Conservation (phyloP, 805 yeast genomes). For the Priceomyces medius region DNA sequence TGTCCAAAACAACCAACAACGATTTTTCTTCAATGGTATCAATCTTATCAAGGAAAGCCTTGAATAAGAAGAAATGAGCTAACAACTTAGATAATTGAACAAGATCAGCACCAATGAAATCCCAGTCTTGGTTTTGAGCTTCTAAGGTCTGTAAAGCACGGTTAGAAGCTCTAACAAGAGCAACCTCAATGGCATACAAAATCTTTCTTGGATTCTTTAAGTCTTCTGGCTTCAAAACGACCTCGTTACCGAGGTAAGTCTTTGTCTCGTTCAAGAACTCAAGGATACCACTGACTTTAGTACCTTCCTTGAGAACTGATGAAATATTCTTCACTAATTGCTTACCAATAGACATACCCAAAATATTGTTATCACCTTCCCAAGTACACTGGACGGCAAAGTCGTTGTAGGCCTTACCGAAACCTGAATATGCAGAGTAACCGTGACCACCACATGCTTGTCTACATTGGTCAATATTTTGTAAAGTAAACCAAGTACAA, state of each 20-base stretch:
- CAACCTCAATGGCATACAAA: slow-evolving; percentile 29
- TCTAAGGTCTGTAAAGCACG: slow-evolving; percentile 31
- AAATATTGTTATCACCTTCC: slow-evolving; percentile 92
- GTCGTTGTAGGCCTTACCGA: slow-evolving; percentile 81
- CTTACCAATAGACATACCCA: slow-evolving; percentile 80
- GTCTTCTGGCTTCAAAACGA: slow-evolving; percentile 13
- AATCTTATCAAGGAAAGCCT: slow-evolving; percentile 36
- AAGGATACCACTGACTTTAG: slow-evolving; percentile 45
- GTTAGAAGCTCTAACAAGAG: slow-evolving; percentile 39
- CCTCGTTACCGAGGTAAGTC: slow-evolving; percentile 19
- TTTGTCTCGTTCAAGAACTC: slow-evolving; percentile 38
- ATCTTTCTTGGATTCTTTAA: slow-evolving; percentile 22
- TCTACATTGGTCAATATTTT: slow-evolving; percentile 79
- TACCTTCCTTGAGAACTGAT: slow-evolving; percentile 36
- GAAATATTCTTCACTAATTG: slow-evolving; percentile 57
- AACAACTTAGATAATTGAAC: slow-evolving; percentile 46
- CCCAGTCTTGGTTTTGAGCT: slow-evolving; percentile 41
- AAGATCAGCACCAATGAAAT: slow-evolving; percentile 45
- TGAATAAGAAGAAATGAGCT: slow-evolving; percentile 44
- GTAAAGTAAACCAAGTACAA: slow-evolving; percentile 77
- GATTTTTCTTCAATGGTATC: slow-evolving; percentile 27
- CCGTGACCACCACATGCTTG: slow-evolving; percentile 96
- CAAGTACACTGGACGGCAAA: slow-evolving; percentile 97
- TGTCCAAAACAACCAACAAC: slow-evolving; percentile 49
- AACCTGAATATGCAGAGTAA: slow-evolving; percentile 84